Conservation (phyloP, 306 rosid species). For the Cyamopsis tetragonoloba region DNA sequence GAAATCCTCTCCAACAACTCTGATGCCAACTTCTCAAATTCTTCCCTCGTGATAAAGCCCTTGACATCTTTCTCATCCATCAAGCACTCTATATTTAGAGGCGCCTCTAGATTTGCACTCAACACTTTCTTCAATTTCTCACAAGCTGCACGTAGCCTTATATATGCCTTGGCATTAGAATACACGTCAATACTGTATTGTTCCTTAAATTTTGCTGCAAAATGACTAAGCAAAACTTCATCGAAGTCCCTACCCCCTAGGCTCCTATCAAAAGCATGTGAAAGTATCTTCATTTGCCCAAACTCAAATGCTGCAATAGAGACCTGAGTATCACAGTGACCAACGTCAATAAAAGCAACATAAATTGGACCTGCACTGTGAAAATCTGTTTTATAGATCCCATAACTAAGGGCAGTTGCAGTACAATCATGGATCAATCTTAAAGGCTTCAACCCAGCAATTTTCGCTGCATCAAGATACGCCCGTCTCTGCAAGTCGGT, state of each 20-base stretch:
- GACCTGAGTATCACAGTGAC: constrained; percentile 94
- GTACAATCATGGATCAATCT: constrained; percentile 93
- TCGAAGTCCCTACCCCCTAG: constrained; percentile 96
- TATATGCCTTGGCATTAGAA: constrained; percentile 72
- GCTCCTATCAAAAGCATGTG: constrained; percentile 73
- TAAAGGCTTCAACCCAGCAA: constrained; percentile 84
- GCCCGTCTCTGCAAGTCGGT: constrained; percentile 80
- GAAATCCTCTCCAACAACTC: constrained; percentile 64
- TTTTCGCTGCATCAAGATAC: constrained; percentile 74
- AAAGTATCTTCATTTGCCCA: constrained; percentile 74
- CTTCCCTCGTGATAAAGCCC: constrained; percentile 89
- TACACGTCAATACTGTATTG: constrained; percentile 65
- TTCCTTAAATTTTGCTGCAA: constrained; percentile 70
- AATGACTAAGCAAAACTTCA: constrained; percentile 78
- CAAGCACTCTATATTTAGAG: constrained; percentile 89
- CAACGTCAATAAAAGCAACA: constrained; percentile 88
- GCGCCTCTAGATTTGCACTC: constrained; percentile 95
- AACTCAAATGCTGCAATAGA: constrained; percentile 65
- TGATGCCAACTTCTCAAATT: constrained; percentile 74
- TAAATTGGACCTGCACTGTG: constrained; percentile 34
- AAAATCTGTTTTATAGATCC: constrained; percentile 77
- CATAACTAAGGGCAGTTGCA: constrained; percentile 96
- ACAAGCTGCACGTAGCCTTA: constrained; percentile 77
- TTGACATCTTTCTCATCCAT: constrained; percentile 99
- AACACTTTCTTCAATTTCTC: constrained; percentile 94